Base-by-base conservation (phyloP, 768 basidiomycete species). In the Tylopilus rubrobrunneus region DNA sequence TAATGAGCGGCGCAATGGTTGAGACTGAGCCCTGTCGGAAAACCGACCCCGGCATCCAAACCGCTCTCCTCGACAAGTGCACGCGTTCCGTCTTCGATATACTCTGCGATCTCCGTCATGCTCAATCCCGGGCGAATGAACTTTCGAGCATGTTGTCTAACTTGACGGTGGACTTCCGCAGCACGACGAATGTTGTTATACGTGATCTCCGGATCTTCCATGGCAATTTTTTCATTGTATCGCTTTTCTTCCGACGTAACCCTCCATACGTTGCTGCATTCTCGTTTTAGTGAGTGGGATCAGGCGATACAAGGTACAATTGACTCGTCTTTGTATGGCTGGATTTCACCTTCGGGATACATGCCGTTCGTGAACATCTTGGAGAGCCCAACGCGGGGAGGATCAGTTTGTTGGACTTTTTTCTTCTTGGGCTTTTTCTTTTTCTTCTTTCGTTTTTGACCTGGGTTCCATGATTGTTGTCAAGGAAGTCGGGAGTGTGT, bases 1-100 rank as follows among this genome's bases (percentile, higher is more conserved):
- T 91, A 99, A 72, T 99, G 97, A 15, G 97, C 97, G 0, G 97
- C 97, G 59, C 92, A 93, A 64, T 97, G 77, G 68, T 99, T 99
- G 60, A 93, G 70, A 71, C 87, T 95, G 58, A 98, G 74, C 36
- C 97, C 97, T 9, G 96, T 98, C 28, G 97, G 97, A 73, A 99
- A 99, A 2, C 94, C 97, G 57, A 99, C 78, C 2, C 97, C 97
- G 39, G 82, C 74, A 54, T 93, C 83, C 49, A 92, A 68, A 10
- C 92, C 93, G 58, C 86, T 83, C 73, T 89, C 95, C 72, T 98
- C 97, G 0, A 96, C 95, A 31, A 98, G 74, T 2, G 93, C 86
- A 48, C 97, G 80, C 25, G 89, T 92, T 9, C 91, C 89, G 61
- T 94, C 85, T 72, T 99, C 97, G 64, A 99, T 95, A 62, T 85